These are phyloP conservation scores for Tricholoma saponaceum DNA, from an alignment of 768 basidiomycete species.

Conservation along the genomic window DNA sequence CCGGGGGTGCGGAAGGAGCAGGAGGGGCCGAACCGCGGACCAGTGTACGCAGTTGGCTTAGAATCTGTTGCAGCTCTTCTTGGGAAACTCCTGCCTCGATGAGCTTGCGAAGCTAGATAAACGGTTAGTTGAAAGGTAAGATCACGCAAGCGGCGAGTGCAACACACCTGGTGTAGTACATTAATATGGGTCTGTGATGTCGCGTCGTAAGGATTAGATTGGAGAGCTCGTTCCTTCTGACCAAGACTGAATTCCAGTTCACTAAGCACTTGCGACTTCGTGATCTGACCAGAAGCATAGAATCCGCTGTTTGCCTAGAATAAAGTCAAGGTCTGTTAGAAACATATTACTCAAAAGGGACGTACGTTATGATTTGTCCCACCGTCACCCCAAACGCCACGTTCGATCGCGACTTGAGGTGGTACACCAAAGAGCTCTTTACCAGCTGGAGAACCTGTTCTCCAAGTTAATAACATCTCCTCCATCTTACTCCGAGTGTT, in stretches of 20 bases:
- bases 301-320: slow-evolving; percentile 26
- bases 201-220: slow-evolving; percentile 70
- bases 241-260: slow-evolving; percentile 80
- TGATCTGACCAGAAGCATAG: slow-evolving; percentile 45
- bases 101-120: slow-evolving; percentile 56
- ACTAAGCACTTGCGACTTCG: slow-evolving; percentile 75
- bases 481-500: slow-evolving; percentile 91
- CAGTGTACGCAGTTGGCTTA: slow-evolving; percentile 62
- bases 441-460: slow-evolving; percentile 75
- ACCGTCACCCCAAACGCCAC: slow-evolving; percentile 71
- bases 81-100: slow-evolving; percentile 81
- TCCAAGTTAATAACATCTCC: slow-evolving; percentile 96
- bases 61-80: slow-evolving; percentile 73
- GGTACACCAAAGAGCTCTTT: slow-evolving; percentile 82
- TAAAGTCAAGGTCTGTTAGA: slow-evolving; percentile 6
- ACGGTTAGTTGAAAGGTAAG: slow-evolving; percentile 1
- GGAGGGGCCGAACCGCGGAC: slow-evolving; percentile 41
- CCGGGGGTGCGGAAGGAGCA: slow-evolving; percentile 12
- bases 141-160: background rate
- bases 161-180: slow-evolving; percentile 75
- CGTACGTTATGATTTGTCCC: slow-evolving; percentile 38
- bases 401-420: slow-evolving; percentile 81
- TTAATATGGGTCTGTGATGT: slow-evolving; percentile 66
- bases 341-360: slow-evolving; percentile 10
- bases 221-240: slow-evolving; percentile 73